A percentile compares a stretch with the other conserved stretches of the same genome.
These are phyloP conservation scores for Magnusiomyces sp. DNA, from an alignment of 1,139 yeast species.

Conservation along the genomic window DNA sequence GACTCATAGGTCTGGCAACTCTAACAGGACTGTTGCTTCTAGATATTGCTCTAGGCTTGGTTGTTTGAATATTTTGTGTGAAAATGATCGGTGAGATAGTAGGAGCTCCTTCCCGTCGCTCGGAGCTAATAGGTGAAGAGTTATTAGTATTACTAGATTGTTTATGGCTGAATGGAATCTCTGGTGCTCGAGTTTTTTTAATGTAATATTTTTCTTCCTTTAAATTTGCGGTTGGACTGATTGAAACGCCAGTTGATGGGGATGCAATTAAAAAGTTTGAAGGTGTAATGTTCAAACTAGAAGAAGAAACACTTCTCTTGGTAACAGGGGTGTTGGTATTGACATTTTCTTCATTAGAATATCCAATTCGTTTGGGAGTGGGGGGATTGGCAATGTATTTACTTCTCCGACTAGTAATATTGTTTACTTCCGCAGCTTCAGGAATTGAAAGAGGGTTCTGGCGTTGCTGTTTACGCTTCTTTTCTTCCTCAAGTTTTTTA, in stretches of 20 bases:
- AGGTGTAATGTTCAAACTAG: neutral
- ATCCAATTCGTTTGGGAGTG: neutral
- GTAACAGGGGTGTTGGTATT: no score
- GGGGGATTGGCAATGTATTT: neutral
- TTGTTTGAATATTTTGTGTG: conserved; percentile 7
- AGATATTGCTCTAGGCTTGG: conserved; percentile 9
- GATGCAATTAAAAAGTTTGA: neutral
- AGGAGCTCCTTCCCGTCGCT: conserved; percentile 5
- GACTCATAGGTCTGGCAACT: neutral
- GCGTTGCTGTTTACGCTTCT: conserved; percentile 2
- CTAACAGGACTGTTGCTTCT: conserved; percentile 8
- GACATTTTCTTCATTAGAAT: no score
- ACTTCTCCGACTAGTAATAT: neutral
- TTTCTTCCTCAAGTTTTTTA: conserved; percentile 7
- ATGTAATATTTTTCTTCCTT: conserved; percentile 10
- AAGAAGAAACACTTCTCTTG: neutral
- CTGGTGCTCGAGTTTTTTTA: conserved; percentile 10
- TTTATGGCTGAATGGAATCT: conserved; percentile 12
- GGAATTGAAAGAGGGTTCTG: neutral
- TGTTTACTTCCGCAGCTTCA: neutral
- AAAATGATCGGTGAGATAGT: conserved; percentile 4
- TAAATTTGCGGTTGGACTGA: conserved; percentile 1
- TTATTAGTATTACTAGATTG: neutral
- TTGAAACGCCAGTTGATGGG: neutral
- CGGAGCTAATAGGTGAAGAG: neutral